Evolutionary conservation across 345 rosid species (phyloP), one percentile per base, ranked within the genome.

Genomic region (Raphanus sativus): DNA sequence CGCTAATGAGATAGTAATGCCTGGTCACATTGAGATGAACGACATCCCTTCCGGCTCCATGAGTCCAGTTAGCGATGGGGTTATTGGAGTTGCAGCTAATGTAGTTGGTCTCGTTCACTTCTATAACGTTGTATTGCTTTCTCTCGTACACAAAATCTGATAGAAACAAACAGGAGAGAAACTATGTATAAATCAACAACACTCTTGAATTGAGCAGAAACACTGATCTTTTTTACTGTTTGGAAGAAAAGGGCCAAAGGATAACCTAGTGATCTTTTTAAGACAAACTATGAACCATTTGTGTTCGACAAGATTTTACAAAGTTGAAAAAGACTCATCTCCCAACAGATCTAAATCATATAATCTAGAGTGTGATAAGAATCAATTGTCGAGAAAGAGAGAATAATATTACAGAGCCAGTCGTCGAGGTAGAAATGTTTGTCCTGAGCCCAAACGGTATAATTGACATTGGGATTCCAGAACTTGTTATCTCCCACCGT

Each of bases 121-220:
- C 97, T 15, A 95, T 83, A 59, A 95, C 87, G 24, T 87, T 84
- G 88, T 77, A 78, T 81, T 95, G 97, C 86, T 91, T 87, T 84
- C 98, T 89, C 69, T 95, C 94, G 34, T 93, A 95, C 76, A 93
- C 97, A 45, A 95, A 95, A 83, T 77, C 99, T 95, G 82, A 45
- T 8, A 29, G 25, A 33, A 62, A 62, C 62, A 28, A 28, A n/a
- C n/a, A n/a, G n/a, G n/a, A n/a, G n/a, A n/a, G n/a, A n/a, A n/a
- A n/a, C n/a, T n/a, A n/a, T n/a, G n/a, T n/a, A 59, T 6, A 29
- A 75, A 59, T 8, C 4, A 16, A 16, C 15, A 48, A 48, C 52
- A 3, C 59, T 40, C 17, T 63, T 63, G 59, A 71, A 40, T 9
- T 3, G 69, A 38, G 32, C 0, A 21, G 16, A 65, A 38, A 65